phyloP scores from a whole-genome alignment of 78 protist genomes.

The Dictyostelium brefeldianum region DNA sequence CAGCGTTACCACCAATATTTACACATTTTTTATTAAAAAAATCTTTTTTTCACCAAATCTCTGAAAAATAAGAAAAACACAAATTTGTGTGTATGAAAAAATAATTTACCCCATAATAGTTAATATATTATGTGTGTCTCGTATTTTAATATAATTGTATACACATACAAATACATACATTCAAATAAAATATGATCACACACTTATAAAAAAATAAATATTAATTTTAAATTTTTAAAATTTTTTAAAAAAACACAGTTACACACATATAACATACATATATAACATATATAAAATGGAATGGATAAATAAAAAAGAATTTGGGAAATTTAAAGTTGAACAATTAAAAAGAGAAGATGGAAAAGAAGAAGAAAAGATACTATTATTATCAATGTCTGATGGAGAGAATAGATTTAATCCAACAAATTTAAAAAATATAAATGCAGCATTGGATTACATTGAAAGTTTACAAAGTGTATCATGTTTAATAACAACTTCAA shows the following conservation, averaged over 20 bases:
- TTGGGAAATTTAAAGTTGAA: constrained; percentile 47
- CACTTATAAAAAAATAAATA: too few relatives aligned
- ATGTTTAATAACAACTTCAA: constrained; percentile 37
- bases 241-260: not conserved
- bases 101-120: too few relatives aligned
- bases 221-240: not conserved
- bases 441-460: constrained; percentile 54
- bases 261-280: too few relatives aligned
- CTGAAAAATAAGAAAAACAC: too few relatives aligned
- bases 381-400: constrained; percentile 26
- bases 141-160: too few relatives aligned
- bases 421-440: constrained; percentile 26
- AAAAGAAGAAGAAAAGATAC: not conserved
- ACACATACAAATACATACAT: too few relatives aligned
- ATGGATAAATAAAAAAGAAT: constrained; percentile 33
- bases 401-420: constrained; percentile 51
- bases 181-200: too few relatives aligned
- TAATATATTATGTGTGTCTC: too few relatives aligned
- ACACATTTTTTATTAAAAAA: too few relatives aligned
- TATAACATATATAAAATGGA: not conserved
- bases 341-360: not conserved
- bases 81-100: too few relatives aligned
- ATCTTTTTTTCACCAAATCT: too few relatives aligned
- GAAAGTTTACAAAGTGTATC: constrained; percentile 27
- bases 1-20: too few relatives aligned